These are phyloP conservation scores for Entonaema liquescens DNA, from an alignment of 495 filamentous ascomycete species.

Conservation along the genomic window DNA sequence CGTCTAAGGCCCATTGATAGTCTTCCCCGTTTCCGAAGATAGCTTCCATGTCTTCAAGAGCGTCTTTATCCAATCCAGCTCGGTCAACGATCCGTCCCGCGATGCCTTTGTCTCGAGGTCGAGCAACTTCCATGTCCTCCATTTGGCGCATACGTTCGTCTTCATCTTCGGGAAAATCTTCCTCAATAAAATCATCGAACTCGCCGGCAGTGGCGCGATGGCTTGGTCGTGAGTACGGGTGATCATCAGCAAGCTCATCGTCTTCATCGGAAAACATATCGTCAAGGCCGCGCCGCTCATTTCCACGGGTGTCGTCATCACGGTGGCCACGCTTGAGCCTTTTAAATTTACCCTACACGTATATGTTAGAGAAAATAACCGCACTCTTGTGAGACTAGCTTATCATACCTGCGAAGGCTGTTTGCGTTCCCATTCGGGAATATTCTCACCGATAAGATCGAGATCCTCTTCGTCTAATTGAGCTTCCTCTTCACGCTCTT, in stretches of 20 bases:
- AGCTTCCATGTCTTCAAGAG: slow-evolving; percentile 90
- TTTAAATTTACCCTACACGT: slow-evolving; percentile 83
- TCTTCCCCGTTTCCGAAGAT: slow-evolving; percentile 96
- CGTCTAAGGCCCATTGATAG: slow-evolving; percentile 89
- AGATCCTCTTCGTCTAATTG: slow-evolving; percentile 94
- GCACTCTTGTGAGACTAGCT: neutral
- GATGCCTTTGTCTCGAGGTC: slow-evolving; percentile 71
- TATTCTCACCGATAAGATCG: slow-evolving; percentile 86
- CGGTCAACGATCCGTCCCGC: slow-evolving; percentile 69
- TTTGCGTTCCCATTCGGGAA: slow-evolving; percentile 72
- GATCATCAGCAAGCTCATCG: slow-evolving; percentile 71
- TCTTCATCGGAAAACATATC: slow-evolving; percentile 98
- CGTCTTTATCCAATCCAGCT: slow-evolving; percentile 86
- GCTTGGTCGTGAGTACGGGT: slow-evolving; percentile 58
- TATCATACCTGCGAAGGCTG: slow-evolving; percentile 66
- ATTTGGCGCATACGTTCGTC: slow-evolving; percentile 75
- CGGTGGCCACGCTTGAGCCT: slow-evolving; percentile 91
- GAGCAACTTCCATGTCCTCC: slow-evolving; percentile 87
- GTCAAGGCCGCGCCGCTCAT: slow-evolving; percentile 74
- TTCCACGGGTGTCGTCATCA: slow-evolving; percentile 68
- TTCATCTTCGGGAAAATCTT: slow-evolving; percentile 91
- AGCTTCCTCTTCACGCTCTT: slow-evolving; percentile 86
- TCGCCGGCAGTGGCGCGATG: slow-evolving; percentile 75
- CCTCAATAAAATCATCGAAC: slow-evolving; percentile 97
- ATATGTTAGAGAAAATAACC: slow-evolving; percentile 39